Conservation (phyloP, 1,284 basidiomycete genomes). For the Cryptococcus neoformans region DNA sequence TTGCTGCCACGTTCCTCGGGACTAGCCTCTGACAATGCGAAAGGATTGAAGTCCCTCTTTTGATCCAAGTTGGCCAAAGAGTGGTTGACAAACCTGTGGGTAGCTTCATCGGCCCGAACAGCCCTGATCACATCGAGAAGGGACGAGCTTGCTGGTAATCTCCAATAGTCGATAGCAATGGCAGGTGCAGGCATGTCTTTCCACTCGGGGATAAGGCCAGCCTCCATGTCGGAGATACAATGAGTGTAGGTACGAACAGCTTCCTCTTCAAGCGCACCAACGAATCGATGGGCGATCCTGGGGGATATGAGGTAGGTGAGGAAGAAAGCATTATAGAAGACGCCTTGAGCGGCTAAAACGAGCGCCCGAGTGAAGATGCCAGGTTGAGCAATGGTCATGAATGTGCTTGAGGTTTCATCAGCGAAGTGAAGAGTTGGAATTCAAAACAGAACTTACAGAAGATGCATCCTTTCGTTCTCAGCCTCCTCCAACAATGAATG, state of each 20-base stretch:
- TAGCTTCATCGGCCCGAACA: slow-evolving; percentile 88
- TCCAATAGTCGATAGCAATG: slow-evolving; percentile 93
- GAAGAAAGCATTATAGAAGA: slow-evolving; percentile 91
- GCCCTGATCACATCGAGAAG: slow-evolving; percentile 85
- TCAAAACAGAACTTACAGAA: slow-evolving; percentile 58
- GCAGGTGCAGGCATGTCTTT: slow-evolving; percentile 65
- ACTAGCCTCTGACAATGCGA: slow-evolving; percentile 82
- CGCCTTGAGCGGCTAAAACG: slow-evolving; percentile 77
- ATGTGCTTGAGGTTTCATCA: slow-evolving; percentile 59
- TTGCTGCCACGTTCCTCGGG: slow-evolving; percentile 74
- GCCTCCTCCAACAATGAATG: slow-evolving; percentile 84
- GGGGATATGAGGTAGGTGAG: slow-evolving; percentile 80
- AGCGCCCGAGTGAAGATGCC: slow-evolving; percentile 72
- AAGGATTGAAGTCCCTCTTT: slow-evolving; percentile 79
- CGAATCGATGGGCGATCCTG: slow-evolving; percentile 84
- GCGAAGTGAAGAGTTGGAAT: slow-evolving; percentile 2
- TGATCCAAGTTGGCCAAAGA: slow-evolving; percentile 79
- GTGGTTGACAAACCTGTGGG: slow-evolving; percentile 91
- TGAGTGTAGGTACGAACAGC: slow-evolving; percentile 85
- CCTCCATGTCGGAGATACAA: slow-evolving; percentile 77
- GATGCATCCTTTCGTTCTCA: slow-evolving; percentile 93
- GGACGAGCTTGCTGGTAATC: slow-evolving; percentile 67
- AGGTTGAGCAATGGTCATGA: slow-evolving; percentile 80
- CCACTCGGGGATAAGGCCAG: slow-evolving; percentile 88
- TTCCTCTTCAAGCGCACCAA: slow-evolving; percentile 93